Percentiles rank a stretch among this genome's conserved stretches.
phyloP scores from a whole-genome alignment of 345 rosid species.

The Gossypium arboreum region DNA sequence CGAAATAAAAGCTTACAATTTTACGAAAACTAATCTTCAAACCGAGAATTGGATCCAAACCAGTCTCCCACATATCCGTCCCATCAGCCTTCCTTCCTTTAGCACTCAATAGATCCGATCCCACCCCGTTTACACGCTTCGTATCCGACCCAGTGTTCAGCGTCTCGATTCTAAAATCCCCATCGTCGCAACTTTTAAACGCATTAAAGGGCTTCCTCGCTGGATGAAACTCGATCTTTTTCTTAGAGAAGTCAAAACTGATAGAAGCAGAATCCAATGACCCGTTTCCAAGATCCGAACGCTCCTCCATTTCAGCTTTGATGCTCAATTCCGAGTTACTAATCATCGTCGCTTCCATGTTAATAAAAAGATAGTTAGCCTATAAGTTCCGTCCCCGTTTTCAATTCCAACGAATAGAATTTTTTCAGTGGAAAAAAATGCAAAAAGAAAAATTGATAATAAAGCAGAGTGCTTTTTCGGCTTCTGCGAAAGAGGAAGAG shows the following conservation, averaged over 20 bases:
- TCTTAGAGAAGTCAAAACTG: constrained; percentile 11
- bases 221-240: constrained; percentile 59
- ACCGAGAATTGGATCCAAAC: constrained; percentile 69
- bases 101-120: not conserved
- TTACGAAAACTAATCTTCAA: constrained; percentile 54
- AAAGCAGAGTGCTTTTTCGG: constrained; percentile 32
- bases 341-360: constrained; percentile 24
- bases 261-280: constrained; percentile 31
- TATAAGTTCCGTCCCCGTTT: not conserved
- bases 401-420: not conserved
- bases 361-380: not conserved
- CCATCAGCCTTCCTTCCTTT: constrained; percentile 40
- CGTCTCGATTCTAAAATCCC: constrained; percentile 71
- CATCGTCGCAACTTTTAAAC: constrained; percentile 21
- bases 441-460: not conserved
- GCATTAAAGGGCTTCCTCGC: constrained; percentile 57
- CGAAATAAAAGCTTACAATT: constrained; percentile 51
- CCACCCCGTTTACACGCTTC: constrained; percentile 18
- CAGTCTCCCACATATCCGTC: constrained; percentile 47
- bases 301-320: constrained; percentile 13
- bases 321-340: constrained; percentile 19
- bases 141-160: constrained; percentile 44
- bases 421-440: constrained; percentile 10
- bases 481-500: constrained; percentile 35
- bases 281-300: constrained; percentile 31